Conservation (phyloP, 2,329 filamentous ascomycete species). For the Trichoderma cornu-damae region DNA sequence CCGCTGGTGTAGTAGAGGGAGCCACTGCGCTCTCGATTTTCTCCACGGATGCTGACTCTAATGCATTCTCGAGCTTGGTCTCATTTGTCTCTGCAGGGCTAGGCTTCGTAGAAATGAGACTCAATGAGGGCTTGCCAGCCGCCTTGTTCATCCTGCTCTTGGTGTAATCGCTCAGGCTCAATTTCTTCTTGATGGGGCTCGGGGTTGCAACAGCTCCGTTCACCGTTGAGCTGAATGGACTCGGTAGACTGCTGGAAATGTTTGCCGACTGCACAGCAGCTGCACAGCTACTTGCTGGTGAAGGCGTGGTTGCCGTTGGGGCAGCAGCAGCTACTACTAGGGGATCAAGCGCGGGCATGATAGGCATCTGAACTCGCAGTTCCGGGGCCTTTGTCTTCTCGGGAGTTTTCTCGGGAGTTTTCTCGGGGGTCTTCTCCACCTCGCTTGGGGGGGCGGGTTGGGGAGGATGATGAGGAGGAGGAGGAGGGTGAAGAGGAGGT, state of each 20-base stretch:
- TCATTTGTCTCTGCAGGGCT: conserved; percentile 35
- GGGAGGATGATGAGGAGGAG: not conserved
- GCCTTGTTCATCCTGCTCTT: conserved; percentile 55
- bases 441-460: conserved; percentile 21
- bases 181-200: conserved; percentile 62
- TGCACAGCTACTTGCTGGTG: conserved; percentile 41
- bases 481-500: conserved; percentile 20
- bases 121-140: conserved; percentile 34
- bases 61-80: conserved; percentile 34
- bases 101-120: conserved; percentile 29
- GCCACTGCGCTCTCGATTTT: conserved; percentile 27
- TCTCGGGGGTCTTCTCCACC: conserved; percentile 20
- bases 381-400: conserved; percentile 42
- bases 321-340: conserved; percentile 32
- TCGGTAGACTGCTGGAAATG: conserved; percentile 38
- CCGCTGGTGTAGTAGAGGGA: conserved; percentile 21
- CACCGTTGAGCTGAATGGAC: conserved; percentile 39
- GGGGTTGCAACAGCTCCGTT: conserved; percentile 46
- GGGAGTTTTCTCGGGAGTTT: conserved; percentile 22
- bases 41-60: conserved; percentile 29
- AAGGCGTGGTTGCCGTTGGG: conserved; percentile 41
- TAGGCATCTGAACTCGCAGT: conserved; percentile 52
- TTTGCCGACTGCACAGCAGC: conserved; percentile 48
- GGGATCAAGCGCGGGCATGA: conserved; percentile 47
- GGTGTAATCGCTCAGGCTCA: conserved; percentile 61